These are phyloP conservation scores for Ananas comosus DNA, from an alignment of 176 grass and related monocot species.

Conservation along the genomic window DNA sequence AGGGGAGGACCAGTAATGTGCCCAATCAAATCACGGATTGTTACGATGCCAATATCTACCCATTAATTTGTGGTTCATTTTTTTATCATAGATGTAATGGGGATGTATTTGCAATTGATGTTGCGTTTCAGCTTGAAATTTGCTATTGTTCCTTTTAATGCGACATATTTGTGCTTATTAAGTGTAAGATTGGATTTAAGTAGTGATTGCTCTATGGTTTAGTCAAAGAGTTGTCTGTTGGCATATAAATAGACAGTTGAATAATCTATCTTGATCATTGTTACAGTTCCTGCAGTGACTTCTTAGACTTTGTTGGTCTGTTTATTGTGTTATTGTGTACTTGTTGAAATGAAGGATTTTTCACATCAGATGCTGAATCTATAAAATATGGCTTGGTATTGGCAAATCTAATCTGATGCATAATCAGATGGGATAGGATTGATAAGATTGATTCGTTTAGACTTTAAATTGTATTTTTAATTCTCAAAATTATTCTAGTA, in stretches of 20 bases:
- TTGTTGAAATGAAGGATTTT: too few species aligned
- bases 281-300: too few species aligned
- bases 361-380: too few species aligned
- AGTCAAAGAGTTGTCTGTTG: background rate
- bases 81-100: slow-evolving; percentile 31
- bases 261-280: too few species aligned
- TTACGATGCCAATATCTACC: slow-evolving; percentile 22
- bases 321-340: too few species aligned
- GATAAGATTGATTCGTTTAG: too few species aligned
- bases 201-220: background rate
- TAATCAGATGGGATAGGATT: too few species aligned
- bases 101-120: slow-evolving; percentile 6
- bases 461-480: too few species aligned
- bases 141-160: background rate
- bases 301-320: too few species aligned
- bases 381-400: too few species aligned
- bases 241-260: background rate
- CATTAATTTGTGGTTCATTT: slow-evolving; percentile 20
- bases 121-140: background rate
- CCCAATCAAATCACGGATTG: background rate
- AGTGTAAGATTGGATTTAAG: background rate
- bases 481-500: too few species aligned
- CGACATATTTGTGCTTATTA: background rate
- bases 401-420: too few species aligned
- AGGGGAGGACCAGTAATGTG: slow-evolving; percentile 32